These are phyloP conservation scores for Fusarium sacchari DNA, from an alignment of 2,329 filamentous ascomycete genomes.

Conservation along the genomic window DNA sequence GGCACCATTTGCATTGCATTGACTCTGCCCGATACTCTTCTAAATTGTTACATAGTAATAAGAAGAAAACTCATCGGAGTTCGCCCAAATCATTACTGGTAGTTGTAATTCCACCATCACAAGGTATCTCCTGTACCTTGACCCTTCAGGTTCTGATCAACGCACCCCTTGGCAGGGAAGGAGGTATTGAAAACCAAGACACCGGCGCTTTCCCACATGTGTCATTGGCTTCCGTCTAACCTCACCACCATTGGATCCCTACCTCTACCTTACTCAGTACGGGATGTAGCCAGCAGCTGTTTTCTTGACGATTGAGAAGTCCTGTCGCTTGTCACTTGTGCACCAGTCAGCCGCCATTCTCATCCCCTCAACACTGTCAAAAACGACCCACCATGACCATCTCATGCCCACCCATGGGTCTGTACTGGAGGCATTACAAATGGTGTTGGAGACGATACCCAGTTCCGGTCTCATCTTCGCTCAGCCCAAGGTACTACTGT, in stretches of 20 bases:
- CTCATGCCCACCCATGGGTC: constrained; percentile 11
- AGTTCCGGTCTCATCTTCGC: constrained; percentile 20
- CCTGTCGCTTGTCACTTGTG: constrained; percentile 3
- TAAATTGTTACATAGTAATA: background rate
- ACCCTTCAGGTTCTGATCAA: background rate
- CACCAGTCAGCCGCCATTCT: constrained; percentile 16
- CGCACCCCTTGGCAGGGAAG: constrained; percentile 5
- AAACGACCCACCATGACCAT: constrained; percentile 25
- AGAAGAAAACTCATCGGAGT: background rate
- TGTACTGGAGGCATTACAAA: constrained; percentile 34
- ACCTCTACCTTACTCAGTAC: background rate
- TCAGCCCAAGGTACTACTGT: background rate
- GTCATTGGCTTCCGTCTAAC: constrained; percentile 27
- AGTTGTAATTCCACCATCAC: background rate
- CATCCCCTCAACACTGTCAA: constrained; percentile 23
- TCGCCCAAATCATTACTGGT: background rate
- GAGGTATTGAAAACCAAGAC: constrained; percentile 24
- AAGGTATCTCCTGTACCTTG: background rate
- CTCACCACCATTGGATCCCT: constrained; percentile 10
- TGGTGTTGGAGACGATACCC: constrained; percentile 8
- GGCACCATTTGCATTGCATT: background rate
- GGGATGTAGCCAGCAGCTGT: background rate
- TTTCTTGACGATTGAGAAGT: constrained; percentile 9
- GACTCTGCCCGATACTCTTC: background rate
- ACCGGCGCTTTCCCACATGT: constrained; percentile 28